Conservation (phyloP, 768 basidiomycete species). For the Termitomyces sp. region DNA sequence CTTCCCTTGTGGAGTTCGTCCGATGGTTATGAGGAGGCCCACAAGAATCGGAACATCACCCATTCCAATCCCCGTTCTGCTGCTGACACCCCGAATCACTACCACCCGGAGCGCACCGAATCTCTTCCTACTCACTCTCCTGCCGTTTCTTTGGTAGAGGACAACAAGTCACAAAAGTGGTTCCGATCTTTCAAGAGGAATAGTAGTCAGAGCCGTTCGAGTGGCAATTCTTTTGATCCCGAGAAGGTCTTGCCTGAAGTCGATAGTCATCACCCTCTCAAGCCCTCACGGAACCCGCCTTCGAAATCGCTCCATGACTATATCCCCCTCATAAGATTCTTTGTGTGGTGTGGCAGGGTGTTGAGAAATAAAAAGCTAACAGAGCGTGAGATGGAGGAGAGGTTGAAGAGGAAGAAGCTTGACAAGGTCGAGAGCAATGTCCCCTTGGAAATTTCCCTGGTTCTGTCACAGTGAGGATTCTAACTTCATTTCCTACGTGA, state of each 20-base stretch:
- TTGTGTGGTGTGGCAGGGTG: conserved; percentile 35
- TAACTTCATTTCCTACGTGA: background rate
- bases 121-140: conserved; percentile 11
- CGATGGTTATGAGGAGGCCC: conserved; percentile 19
- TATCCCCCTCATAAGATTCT: conserved; percentile 46
- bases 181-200: conserved; percentile 10
- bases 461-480: conserved; percentile 36
- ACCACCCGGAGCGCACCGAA: conserved; percentile 14
- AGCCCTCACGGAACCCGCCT: conserved; percentile 59
- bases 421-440: conserved; percentile 50
- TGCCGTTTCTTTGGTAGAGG: conserved; percentile 7
- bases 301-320: conserved; percentile 43
- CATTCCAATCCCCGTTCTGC: conserved; percentile 9
- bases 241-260: conserved; percentile 26
- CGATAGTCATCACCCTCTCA: conserved; percentile 31
- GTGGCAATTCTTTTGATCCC: conserved; percentile 23
- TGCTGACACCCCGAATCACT: conserved; percentile 3
- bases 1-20: conserved; percentile 55
- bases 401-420: conserved; percentile 26
- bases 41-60: background rate
- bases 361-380: conserved; percentile 16
- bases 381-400: conserved; percentile 15
- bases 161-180: conserved; percentile 17
- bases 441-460: conserved; percentile 53
- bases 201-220: conserved; percentile 5